Conservation (phyloP, 371 early-diverging fungal genomes). For the Batkoa obscura region DNA sequence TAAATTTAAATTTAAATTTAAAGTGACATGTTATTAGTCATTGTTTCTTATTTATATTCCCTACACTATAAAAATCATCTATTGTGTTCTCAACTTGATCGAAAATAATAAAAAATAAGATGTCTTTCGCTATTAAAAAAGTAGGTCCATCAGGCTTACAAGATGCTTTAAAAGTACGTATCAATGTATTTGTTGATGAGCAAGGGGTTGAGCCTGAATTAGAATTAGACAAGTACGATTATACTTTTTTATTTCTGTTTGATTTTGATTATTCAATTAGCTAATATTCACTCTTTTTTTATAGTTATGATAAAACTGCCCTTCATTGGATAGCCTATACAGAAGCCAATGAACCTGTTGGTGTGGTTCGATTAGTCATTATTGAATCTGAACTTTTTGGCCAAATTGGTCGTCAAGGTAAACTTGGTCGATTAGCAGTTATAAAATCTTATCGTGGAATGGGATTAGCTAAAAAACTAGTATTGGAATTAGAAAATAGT, state of each 20-base stretch:
- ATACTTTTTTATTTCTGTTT: not conserved
- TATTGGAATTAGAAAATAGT: constrained; percentile 11
- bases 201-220: constrained; percentile 16
- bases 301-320: not conserved
- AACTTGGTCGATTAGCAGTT: constrained; percentile 22
- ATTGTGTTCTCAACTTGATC: no score
- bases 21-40: no score
- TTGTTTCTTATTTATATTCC: no score
- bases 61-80: no score
- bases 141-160: no score
- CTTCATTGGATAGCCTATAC: constrained; percentile 5
- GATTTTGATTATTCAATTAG: not conserved
- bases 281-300: not conserved
- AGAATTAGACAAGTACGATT: constrained; percentile 19
- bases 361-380: constrained; percentile 10
- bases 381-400: not conserved
- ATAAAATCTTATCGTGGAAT: constrained; percentile 16
- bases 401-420: constrained; percentile 5
- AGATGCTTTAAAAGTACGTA: constrained; percentile 10
- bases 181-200: constrained; percentile 17
- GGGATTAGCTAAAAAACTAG: constrained; percentile 13
- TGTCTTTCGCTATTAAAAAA: no score
- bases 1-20: no score
- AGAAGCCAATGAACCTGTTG: constrained; percentile 10
- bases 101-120: no score